Evolutionary conservation across 108 stramenopile genomes (phyloP).

Genomic region (Poteriospumella lacustris): DNA sequence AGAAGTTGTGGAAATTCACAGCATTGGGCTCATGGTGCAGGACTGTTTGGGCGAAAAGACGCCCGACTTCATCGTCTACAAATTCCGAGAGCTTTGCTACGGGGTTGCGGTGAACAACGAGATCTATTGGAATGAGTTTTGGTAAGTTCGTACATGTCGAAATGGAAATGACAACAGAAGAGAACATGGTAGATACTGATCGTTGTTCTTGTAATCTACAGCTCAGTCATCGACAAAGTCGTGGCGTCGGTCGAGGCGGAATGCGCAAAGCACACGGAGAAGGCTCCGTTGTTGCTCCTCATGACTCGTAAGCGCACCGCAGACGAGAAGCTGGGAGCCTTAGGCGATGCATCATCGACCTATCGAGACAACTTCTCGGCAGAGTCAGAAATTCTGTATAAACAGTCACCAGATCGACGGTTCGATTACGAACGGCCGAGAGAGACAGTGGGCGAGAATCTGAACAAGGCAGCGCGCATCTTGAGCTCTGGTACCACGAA

Average conservation of each 20-base stretch:
- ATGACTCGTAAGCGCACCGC: background rate
- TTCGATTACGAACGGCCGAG: background rate
- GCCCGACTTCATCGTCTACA: background rate
- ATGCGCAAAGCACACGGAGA: background rate
- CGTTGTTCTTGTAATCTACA: background rate
- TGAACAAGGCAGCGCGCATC: background rate
- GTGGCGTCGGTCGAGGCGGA: background rate
- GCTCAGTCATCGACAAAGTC: background rate
- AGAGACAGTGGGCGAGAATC: background rate
- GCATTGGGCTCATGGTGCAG: background rate
- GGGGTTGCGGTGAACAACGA: background rate
- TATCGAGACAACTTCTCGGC: background rate
- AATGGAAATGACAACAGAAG: background rate
- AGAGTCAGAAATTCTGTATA: background rate
- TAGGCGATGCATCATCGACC: background rate
- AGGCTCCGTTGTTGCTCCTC: background rate
- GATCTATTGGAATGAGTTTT: conserved; percentile 3
- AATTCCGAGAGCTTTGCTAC: background rate
- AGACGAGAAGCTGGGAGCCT: background rate
- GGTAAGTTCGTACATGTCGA: background rate
- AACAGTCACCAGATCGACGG: background rate
- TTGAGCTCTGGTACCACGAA: background rate
- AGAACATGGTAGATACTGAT: background rate
- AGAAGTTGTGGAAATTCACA: background rate
- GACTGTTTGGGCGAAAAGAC: background rate